Evolutionary conservation across 1,284 basidiomycete genomes (phyloP).

Genomic region (Moesziomyces antarcticus): DNA sequence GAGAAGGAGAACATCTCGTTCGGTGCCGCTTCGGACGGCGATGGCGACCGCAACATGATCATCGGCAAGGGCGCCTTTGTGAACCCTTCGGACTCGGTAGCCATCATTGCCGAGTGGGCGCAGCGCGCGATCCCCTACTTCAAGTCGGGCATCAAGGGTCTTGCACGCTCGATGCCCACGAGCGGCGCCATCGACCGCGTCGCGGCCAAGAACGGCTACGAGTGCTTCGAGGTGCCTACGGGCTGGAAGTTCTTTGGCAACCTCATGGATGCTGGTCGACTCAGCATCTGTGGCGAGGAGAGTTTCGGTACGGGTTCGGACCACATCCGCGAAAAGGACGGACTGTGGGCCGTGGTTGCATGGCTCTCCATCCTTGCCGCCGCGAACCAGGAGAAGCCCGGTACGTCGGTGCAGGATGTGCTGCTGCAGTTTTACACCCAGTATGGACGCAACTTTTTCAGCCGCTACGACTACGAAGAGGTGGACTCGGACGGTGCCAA

Average conservation of each 20-base stretch:
- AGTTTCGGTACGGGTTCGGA: conserved; percentile 99
- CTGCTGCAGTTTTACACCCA: conserved; percentile 86
- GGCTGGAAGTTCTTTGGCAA: conserved; percentile 99
- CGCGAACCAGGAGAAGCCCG: conserved; percentile 78
- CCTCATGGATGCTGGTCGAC: conserved; percentile 95
- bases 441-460: conserved; percentile 98
- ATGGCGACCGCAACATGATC: conserved; percentile 99
- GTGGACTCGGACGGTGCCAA: conserved; percentile 90
- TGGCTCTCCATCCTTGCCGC: conserved; percentile 97
- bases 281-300: conserved; percentile 98
- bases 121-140: conserved; percentile 96
- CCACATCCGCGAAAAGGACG: conserved; percentile 99
- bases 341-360: conserved; percentile 95
- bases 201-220: conserved; percentile 90
- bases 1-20: conserved; percentile 88
- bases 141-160: conserved; percentile 87
- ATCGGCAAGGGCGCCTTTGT: conserved; percentile 98
- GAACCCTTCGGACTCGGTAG: conserved; percentile 95
- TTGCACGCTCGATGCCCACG: conserved; percentile 97
- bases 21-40: conserved; percentile 95
- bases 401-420: conserved; percentile 62
- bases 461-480: conserved; percentile 96
- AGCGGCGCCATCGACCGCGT: conserved; percentile 96
- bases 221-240: conserved; percentile 96
- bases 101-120: conserved; percentile 96